Base-by-base conservation (phyloP, 257 asterid genomes). In the Solanum dulcamara region DNA sequence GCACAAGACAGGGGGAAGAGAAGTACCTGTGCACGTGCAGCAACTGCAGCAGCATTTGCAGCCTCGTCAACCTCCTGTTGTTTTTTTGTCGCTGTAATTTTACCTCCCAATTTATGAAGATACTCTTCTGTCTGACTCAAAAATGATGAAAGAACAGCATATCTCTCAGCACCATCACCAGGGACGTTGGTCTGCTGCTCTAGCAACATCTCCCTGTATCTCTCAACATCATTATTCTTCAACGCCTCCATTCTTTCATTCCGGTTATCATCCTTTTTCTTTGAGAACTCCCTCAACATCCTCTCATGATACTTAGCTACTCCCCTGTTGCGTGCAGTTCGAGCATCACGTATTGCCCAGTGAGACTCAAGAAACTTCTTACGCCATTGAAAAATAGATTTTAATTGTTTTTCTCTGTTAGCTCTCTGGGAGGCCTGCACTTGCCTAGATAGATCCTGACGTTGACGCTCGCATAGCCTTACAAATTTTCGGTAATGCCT, bases 1-100 rank as follows among this genome's bases (percentile, higher is more conserved):
- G 64, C 83, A 79, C 81, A 85, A 86, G 85, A 81, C 81, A 86
- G 88, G 81, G 88, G 55, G 83, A 79, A 17, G 28, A 79, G 44
- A 79, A 83, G 57, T 89, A 62, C 99, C 96, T 95, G 99, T 86
- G 97, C 93, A 37, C 97, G 96, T 67, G 99, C 99, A 79, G 97
- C 98, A 15, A 88, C 88, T 35, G 96, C 97, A 9, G 99, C 99
- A 74, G 91, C 90, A 91, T 90, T 90, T 82, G 98, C 99, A 66
- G 98, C 95, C 94, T 97, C 99, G 90, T 92, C 99, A 90, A 93
- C 97, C 89, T 97, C 99, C 93, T 97, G 99, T 87, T 92, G 98
- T 88, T 94, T 97, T 89, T 97, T 97, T 22, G 99, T 67, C 57
- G 99, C 95, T 86, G 99, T 97, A 87, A 97, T 97, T 90, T 97